Conservation (phyloP, 1,284 basidiomycete genomes). For the Trametes pubescens region DNA sequence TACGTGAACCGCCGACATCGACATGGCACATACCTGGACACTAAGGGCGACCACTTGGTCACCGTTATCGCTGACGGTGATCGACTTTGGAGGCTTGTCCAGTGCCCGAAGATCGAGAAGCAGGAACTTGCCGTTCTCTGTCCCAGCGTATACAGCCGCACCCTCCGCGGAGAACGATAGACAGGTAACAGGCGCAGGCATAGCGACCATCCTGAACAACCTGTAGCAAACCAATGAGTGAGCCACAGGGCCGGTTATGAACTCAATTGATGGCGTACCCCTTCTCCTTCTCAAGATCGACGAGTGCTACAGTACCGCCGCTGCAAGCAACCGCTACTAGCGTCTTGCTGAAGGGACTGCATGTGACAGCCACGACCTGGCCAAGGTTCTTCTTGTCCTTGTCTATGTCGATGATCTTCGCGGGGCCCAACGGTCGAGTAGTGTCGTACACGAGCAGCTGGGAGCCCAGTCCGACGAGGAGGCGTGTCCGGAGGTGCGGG, state of each 20-base stretch:
- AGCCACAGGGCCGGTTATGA: constrained; percentile 4
- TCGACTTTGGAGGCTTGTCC: constrained; percentile 64
- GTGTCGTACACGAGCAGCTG: constrained; percentile 70
- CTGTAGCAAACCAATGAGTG: constrained; percentile 43
- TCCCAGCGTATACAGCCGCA: constrained; percentile 68
- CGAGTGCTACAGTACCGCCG: constrained; percentile 60
- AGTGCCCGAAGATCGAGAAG: constrained; percentile 67
- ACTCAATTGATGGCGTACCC: constrained; percentile 52
- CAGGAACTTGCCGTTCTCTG: constrained; percentile 66
- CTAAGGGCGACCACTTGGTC: constrained; percentile 58
- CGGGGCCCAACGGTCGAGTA: constrained; percentile 60
- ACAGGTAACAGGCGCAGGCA: constrained; percentile 62
- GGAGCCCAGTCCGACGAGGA: constrained; percentile 62
- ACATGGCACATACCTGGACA: constrained; percentile 56
- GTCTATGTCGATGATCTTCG: constrained; percentile 58
- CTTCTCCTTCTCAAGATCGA: constrained; percentile 79
- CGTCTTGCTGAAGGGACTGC: constrained; percentile 78
- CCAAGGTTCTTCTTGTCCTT: constrained; percentile 54
- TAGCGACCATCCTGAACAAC: constrained; percentile 60
- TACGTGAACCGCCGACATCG: background rate
- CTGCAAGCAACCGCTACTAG: constrained; percentile 64
- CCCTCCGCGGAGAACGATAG: constrained; percentile 74
- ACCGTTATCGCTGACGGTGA: constrained; percentile 57
- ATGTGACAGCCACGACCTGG: constrained; percentile 59
- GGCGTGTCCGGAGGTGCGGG: constrained; percentile 60